Conservation (phyloP, 371 early-diverging fungal species). For the Mucor saturninus region DNA sequence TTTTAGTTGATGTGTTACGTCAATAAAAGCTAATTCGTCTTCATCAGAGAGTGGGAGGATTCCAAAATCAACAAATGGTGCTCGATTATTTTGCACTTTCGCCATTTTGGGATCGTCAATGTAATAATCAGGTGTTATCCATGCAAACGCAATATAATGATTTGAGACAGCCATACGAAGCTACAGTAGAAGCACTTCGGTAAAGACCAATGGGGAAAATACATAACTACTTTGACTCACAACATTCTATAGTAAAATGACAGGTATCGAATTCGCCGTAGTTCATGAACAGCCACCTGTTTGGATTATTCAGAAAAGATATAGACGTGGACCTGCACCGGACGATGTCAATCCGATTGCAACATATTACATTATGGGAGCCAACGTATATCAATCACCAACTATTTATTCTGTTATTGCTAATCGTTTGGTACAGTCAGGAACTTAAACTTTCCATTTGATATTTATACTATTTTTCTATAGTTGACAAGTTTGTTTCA, state of each 20-base stretch:
- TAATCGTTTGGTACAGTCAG: constrained; percentile 73
- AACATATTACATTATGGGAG: constrained; percentile 88
- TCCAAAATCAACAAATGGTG: constrained; percentile 81
- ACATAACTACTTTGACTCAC: neutral
- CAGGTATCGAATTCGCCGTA: constrained; percentile 87
- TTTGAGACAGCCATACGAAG: constrained; percentile 64
- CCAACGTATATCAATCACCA: constrained; percentile 94
- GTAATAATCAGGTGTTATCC: constrained; percentile 92
- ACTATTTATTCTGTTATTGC: constrained; percentile 81
- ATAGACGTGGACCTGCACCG: constrained; percentile 61
- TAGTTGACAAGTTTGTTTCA: constrained; percentile 73
- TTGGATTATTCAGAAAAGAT: constrained; percentile 86
- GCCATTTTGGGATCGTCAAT: constrained; percentile 96
- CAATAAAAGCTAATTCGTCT: neutral
- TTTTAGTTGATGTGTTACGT: neutral
- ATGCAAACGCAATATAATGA: constrained; percentile 98
- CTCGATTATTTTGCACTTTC: constrained; percentile 95
- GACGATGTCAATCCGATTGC: constrained; percentile 72
- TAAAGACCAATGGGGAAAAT: constrained; percentile 21
- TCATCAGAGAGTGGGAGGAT: constrained; percentile 65
- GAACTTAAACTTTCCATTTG: neutral
- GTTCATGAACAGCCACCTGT: constrained; percentile 80
- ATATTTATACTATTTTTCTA: neutral
- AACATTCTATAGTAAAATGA: constrained; percentile 69
- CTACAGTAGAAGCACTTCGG: constrained; percentile 64